Evolutionary conservation across 2,329 filamentous ascomycete genomes (phyloP).

Genomic region (Furcasterigmium sp.): DNA sequence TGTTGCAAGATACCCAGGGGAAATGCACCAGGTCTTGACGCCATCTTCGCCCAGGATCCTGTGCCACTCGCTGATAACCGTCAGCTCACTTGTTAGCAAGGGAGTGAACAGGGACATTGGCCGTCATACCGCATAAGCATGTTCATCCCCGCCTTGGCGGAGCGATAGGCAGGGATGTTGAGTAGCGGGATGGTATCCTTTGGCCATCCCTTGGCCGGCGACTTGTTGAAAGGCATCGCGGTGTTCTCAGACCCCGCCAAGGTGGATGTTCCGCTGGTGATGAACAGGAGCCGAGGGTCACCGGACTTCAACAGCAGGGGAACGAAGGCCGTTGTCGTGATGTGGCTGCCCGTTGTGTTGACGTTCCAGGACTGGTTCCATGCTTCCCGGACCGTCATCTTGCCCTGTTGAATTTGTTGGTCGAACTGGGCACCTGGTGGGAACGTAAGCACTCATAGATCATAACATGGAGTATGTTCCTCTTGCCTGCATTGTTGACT

Average conservation of each 20-base stretch:
- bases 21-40: too few relatives aligned
- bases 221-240: slow-evolving; percentile 15
- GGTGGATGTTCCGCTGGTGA: slow-evolving; percentile 37
- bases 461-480: neutral
- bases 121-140: slow-evolving; percentile 16
- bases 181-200: slow-evolving; percentile 38
- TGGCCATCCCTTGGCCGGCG: slow-evolving; percentile 37
- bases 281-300: slow-evolving; percentile 42
- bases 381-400: slow-evolving; percentile 23
- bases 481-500: slow-evolving; percentile 24
- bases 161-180: slow-evolving; percentile 14
- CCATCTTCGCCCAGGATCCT: too few relatives aligned
- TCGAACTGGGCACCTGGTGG: slow-evolving; percentile 3
- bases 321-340: slow-evolving; percentile 25
- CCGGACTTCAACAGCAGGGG: slow-evolving; percentile 35
- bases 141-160: slow-evolving; percentile 20
- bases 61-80: too few relatives aligned
- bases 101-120: too few relatives aligned
- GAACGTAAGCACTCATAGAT: too few relatives aligned
- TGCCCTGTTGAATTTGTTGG: neutral
- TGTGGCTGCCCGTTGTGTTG: slow-evolving; percentile 40
- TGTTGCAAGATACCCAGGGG: too few relatives aligned
- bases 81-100: too few relatives aligned
- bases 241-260: slow-evolving; percentile 22
- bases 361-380: slow-evolving; percentile 41